A percentile compares a stretch with the other conserved stretches of the same genome.
Evolutionary conservation across 2,329 filamentous ascomycete genomes (phyloP).

Genomic region (Hymenoscyphus linearis): DNA sequence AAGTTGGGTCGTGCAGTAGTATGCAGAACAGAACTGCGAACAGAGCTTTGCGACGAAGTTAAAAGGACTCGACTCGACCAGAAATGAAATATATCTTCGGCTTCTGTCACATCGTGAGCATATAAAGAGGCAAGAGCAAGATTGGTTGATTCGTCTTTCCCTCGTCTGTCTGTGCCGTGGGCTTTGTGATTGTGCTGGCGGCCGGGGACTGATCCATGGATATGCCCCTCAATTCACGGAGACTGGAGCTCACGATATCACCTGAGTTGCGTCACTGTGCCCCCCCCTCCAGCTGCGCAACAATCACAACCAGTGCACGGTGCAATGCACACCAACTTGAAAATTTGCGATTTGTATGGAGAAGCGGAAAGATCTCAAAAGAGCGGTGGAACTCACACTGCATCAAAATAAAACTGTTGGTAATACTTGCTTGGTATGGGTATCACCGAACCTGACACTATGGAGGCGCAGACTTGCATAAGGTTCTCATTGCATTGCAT

Average conservation of each 20-base stretch:
- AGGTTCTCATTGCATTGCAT: background rate
- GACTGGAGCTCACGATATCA: no score
- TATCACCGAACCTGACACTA: background rate
- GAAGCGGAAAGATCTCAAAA: background rate
- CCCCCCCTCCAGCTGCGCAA: background rate
- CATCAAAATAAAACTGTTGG: background rate
- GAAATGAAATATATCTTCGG: background rate
- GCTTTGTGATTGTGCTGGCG: background rate
- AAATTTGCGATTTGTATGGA: background rate
- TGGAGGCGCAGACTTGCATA: constrained; percentile 1
- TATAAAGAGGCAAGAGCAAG: background rate
- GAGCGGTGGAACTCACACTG: background rate
- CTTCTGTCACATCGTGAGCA: background rate
- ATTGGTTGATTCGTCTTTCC: background rate
- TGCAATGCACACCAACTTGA: background rate
- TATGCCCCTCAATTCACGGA: background rate
- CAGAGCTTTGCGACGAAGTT: background rate
- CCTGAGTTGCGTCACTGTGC: background rate
- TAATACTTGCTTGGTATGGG: no score
- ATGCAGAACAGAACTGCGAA: constrained; percentile 4
- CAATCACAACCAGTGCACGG: background rate
- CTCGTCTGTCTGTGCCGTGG: no score
- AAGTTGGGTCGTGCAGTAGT: background rate
- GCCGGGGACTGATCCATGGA: no score
- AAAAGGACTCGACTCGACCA: background rate